Conservation (phyloP, 768 basidiomycete genomes). For the Rhodotorula babjevae region DNA sequence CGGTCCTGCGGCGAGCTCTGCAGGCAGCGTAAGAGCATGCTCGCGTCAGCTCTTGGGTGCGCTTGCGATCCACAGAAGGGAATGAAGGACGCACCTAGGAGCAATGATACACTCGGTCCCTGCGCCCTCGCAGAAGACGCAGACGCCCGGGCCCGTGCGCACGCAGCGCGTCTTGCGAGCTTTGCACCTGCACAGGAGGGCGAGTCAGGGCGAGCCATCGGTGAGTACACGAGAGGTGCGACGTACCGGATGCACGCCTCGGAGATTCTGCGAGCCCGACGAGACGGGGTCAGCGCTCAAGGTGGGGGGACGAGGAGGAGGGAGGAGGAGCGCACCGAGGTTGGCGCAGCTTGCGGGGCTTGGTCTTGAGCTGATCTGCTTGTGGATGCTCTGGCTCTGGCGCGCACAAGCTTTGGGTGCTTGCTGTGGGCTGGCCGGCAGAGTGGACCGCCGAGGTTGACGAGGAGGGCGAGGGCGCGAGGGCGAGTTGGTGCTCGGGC, state of each 20-base stretch:
- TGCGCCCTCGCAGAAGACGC: slow-evolving; percentile 15
- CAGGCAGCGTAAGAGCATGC: no score
- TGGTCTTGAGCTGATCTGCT: not conserved
- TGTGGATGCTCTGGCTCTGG: no score
- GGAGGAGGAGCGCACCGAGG: slow-evolving; percentile 6
- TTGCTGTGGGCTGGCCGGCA: no score
- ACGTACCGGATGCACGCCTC: slow-evolving; percentile 24
- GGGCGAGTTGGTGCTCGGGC: not conserved
- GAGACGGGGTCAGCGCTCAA: no score
- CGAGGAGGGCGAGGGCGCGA: no score
- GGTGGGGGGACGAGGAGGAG: no score
- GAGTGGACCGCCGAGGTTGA: not conserved
- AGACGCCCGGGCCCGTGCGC: not conserved
- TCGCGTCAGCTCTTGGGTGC: no score
- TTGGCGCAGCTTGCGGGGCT: slow-evolving; percentile 6
- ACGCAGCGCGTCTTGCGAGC: slow-evolving; percentile 28
- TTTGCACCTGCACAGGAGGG: slow-evolving; percentile 8
- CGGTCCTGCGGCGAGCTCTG: not conserved
- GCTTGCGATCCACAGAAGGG: no score
- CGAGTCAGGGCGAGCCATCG: no score
- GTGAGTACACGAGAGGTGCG: no score
- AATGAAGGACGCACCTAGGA: slow-evolving; percentile 4
- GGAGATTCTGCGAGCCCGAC: not conserved
- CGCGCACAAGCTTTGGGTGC: no score
- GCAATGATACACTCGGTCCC: slow-evolving; percentile 15